Base-by-base conservation (phyloP, 2,329 filamentous ascomycete species). In the Claviceps purpurea region DNA sequence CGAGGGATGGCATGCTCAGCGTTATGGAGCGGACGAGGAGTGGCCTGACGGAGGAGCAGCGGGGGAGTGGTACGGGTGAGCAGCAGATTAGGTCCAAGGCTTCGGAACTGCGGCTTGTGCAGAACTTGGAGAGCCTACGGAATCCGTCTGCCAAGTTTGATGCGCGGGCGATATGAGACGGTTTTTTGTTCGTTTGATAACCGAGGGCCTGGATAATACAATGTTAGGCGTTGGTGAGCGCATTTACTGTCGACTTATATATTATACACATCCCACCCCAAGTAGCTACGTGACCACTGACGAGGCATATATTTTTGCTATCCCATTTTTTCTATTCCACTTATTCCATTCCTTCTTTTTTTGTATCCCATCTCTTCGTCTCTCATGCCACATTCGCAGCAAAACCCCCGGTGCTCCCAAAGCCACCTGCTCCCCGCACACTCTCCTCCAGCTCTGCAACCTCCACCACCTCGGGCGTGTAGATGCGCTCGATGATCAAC, bases 401-500 rank as follows among this genome's bases (percentile, higher is more conserved):
- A 16, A 56, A 54, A 4, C 37, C 50, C 22, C 89, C 90, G 38
- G 90, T 95, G 68, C 89, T 95, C 51, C 90, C 90, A 64, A 95
- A 95, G 1, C 90, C 93, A 26, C 90, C 91, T 0, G 84, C 89
- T 26, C 93, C 93, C 43, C 93, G 77, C 11, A 94, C 89, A 63
- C 88, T 97, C 72, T 89, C 88, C 63, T 91, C 88, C 53, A 98
- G 75, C 71, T 91, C 80, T 61, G 87, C 75, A 2, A 97, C 91
- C 63, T 95, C 89, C n/a, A 86, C 70, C 5, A 98, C 86, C 47
- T 94, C 88, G 2, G 93, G 91, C 30, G 90, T 97, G 64, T 87
- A 90, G 64, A 97, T 96, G 67, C 89, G 82, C 77, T 98, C 93
- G 52, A 98, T 74, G 58, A 98, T 82, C 59, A 98, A 77, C 76